A percentile compares a stretch with the other conserved stretches of the same genome.
Evolutionary conservation across 306 rosid genomes (phyloP).

Genomic region (Glycyrrhiza uralensis): DNA sequence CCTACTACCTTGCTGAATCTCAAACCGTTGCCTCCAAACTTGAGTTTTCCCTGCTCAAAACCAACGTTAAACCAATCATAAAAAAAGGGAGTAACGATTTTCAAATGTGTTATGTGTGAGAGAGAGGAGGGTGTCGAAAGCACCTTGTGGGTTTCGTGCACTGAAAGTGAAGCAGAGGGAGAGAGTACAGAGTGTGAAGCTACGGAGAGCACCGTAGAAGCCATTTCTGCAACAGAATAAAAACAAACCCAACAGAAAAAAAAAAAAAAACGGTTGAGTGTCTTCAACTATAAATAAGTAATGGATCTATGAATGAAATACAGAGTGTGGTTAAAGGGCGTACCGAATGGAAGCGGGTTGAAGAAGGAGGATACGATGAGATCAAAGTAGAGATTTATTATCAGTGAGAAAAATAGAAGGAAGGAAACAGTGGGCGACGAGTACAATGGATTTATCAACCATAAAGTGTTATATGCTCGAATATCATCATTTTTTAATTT

Average conservation of each 20-base stretch:
- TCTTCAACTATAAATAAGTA: not conserved
- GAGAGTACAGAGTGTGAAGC: constrained; percentile 38
- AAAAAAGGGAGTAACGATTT: not conserved
- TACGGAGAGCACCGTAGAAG: constrained; percentile 58
- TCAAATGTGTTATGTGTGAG: not conserved
- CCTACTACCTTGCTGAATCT: constrained; percentile 42
- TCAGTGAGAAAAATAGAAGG: not conserved
- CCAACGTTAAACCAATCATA: not conserved
- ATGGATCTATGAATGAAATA: not conserved
- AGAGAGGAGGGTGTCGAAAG: not conserved
- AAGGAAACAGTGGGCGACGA: not conserved
- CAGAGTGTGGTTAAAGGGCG: not conserved
- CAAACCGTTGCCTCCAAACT: constrained; percentile 39
- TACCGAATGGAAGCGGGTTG: not conserved
- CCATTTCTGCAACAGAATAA: constrained; percentile 3
- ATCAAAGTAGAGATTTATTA: not conserved
- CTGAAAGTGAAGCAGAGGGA: constrained; percentile 48
- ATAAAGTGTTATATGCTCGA: not conserved
- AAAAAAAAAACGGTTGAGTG: not conserved
- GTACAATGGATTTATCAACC: not conserved
- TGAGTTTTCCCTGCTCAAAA: constrained; percentile 45
- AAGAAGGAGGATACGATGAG: not conserved
- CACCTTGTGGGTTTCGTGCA: constrained; percentile 50
- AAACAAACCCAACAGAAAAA: not conserved
- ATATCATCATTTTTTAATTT: too few relatives aligned